phyloP scores from a whole-genome alignment of 2,329 filamentous ascomycete genomes.

The Podosphaera fusca region DNA sequence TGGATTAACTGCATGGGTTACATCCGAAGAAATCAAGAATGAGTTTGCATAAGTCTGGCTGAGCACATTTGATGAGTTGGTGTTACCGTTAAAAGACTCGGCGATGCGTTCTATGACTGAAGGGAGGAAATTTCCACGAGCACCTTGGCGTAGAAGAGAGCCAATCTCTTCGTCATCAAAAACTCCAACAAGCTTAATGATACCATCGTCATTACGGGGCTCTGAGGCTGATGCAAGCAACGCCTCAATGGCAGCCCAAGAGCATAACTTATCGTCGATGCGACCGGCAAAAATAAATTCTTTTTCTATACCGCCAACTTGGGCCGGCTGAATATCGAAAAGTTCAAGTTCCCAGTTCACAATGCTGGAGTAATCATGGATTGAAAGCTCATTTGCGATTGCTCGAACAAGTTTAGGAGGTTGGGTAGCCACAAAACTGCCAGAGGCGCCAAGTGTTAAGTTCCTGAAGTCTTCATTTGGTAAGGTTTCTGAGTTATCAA shows the following conservation, averaged over 20 bases:
- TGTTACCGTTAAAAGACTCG: constrained; percentile 33
- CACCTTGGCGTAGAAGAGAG: constrained; percentile 72
- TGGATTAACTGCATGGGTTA: constrained; percentile 82
- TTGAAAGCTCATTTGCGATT: constrained; percentile 55
- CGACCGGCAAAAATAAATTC: constrained; percentile 90
- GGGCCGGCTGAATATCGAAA: constrained; percentile 71
- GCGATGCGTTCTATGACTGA: constrained; percentile 59
- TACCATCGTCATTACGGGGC: constrained; percentile 35
- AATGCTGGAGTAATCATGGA: constrained; percentile 50
- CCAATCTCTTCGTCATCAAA: constrained; percentile 97
- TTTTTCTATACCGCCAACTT: constrained; percentile 62
- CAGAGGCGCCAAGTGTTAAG: constrained; percentile 9
- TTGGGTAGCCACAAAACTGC: constrained; percentile 58
- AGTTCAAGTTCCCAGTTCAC: constrained; percentile 95
- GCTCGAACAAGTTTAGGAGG: constrained; percentile 65
- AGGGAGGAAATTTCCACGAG: constrained; percentile 70
- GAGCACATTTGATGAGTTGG: constrained; percentile 34
- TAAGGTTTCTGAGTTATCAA: constrained; percentile 45
- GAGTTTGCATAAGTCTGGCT: constrained; percentile 74
- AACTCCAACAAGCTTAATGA: constrained; percentile 74
- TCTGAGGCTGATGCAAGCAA: constrained; percentile 42
- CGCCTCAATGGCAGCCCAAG: constrained; percentile 69
- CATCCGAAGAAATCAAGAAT: constrained; percentile 80
- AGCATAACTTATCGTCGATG: constrained; percentile 95
- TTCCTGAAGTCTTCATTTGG: constrained; percentile 15